Evolutionary conservation across 371 early-diverging fungal species (phyloP).

Genomic region (Mortierella polycephala): DNA sequence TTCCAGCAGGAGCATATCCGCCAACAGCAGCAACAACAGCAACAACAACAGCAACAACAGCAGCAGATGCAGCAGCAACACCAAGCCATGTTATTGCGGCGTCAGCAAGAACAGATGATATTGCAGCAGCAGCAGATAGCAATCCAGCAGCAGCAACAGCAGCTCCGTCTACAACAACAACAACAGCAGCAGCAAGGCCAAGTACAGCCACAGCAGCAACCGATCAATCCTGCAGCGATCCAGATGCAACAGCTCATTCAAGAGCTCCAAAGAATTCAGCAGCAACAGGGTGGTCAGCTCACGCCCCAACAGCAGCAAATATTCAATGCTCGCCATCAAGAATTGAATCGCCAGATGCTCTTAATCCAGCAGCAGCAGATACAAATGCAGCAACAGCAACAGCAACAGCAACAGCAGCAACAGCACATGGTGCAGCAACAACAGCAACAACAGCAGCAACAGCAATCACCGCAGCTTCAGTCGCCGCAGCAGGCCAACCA

Average conservation of each 20-base stretch:
- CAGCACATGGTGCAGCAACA: conserved; percentile 46
- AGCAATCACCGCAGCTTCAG: conserved; percentile 21
- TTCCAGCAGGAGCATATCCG: conserved; percentile 17
- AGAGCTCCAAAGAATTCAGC: conserved; percentile 22
- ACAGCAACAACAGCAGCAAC: conserved; percentile 16
- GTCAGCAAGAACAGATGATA: conserved; percentile 21
- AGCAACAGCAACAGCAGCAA: conserved; percentile 42
- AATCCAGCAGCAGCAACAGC: conserved; percentile 23
- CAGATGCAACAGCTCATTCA: conserved; percentile 57
- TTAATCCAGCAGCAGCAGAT: conserved; percentile 42
- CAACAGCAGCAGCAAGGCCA: conserved; percentile 21
- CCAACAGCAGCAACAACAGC: conserved; percentile 37
- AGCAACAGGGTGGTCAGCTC: conserved; percentile 20
- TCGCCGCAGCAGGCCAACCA: conserved; percentile 32
- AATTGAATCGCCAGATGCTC: conserved; percentile 1
- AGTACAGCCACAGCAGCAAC: conserved; percentile 19
- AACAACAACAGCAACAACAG: conserved; percentile 53
- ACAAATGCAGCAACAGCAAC: conserved; percentile 26
- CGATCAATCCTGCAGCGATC: conserved; percentile 41
- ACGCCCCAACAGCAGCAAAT: conserved; percentile 17
- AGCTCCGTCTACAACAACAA: conserved; percentile 10
- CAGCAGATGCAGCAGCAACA: conserved; percentile 42
- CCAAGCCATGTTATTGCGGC: conserved; percentile 9
- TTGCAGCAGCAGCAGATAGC: conserved; percentile 15
- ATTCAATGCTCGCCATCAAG: conserved; percentile 20